phyloP scores from a whole-genome alignment of 768 basidiomycete species.

The Leccinum pellstonianum region DNA sequence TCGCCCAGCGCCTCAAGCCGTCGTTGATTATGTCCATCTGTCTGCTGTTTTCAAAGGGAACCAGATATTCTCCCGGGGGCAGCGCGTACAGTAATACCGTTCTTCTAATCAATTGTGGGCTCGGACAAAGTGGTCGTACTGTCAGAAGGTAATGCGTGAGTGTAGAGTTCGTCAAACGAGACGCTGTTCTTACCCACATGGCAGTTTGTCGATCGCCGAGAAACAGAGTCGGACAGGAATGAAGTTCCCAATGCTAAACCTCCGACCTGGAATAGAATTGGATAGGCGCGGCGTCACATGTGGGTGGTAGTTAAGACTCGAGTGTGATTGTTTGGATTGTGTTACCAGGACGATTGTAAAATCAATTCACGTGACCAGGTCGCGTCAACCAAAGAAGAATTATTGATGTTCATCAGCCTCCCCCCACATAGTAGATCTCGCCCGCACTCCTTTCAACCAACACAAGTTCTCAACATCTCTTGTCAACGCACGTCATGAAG shows the following conservation, averaged over 20 bases:
- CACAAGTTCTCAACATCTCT: not conserved
- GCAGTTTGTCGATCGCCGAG: too few relatives aligned
- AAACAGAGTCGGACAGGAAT: too few relatives aligned
- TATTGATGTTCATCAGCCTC: not conserved
- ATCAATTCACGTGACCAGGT: conserved; percentile 25
- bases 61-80: not conserved
- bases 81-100: not conserved
- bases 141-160: too few relatives aligned
- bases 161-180: not conserved
- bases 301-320: too few relatives aligned
- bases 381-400: conserved; percentile 1
- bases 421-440: not conserved
- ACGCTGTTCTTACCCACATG: conserved; percentile 17
- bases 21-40: not conserved
- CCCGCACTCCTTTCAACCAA: conserved; percentile 20
- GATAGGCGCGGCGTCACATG: conserved; percentile 6
- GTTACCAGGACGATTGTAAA: not conserved
- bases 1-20: conserved; percentile 8
- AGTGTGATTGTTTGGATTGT: too few relatives aligned
- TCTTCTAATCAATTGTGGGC: too few relatives aligned
- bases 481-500: conserved; percentile 6
- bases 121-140: too few relatives aligned
- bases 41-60: conserved; percentile 9
- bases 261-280: conserved; percentile 11
- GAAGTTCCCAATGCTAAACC: not conserved